Percentiles rank a stretch among this genome's conserved stretches.
These are phyloP conservation scores for Magnolia changhungtana DNA, from an alignment of 164 flowering plant genomes.

Conservation along the genomic window DNA sequence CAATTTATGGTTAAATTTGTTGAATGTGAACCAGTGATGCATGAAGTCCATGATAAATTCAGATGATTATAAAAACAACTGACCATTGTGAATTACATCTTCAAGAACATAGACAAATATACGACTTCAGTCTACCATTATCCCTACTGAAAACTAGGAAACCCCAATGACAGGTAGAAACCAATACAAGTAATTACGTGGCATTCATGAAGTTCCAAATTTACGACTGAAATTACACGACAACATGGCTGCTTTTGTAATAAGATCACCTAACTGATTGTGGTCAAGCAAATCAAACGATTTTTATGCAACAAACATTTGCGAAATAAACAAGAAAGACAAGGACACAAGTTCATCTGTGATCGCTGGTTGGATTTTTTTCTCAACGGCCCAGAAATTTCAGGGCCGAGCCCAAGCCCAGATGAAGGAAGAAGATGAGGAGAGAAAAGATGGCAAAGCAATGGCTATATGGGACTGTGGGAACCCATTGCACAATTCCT, in stretches of 20 bases:
- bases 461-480: slow-evolving; percentile 2
- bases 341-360: too few species aligned
- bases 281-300: too few species aligned
- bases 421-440: slow-evolving; percentile 7
- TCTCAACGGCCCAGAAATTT: too few species aligned
- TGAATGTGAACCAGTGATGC: not conserved
- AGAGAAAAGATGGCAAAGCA: not conserved
- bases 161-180: not conserved
- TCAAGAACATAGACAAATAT: not conserved
- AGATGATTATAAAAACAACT: not conserved
- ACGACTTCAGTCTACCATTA: too few species aligned
- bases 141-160: not conserved
- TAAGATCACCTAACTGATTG: too few species aligned
- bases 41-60: not conserved
- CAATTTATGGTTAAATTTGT: not conserved
- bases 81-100: not conserved
- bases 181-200: not conserved
- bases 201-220: not conserved
- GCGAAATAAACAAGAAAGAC: too few species aligned
- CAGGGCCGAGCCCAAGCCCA: not conserved
- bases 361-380: too few species aligned
- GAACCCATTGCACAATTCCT: slow-evolving; percentile 7
- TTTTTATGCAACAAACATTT: too few species aligned
- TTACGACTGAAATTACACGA: not conserved
- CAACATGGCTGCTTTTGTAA: too few species aligned